Percentiles rank a stretch among this genome's conserved stretches.
These are phyloP conservation scores for Amesomyces nigricolor DNA, from an alignment of 2,329 filamentous ascomycete species.

Conservation along the genomic window DNA sequence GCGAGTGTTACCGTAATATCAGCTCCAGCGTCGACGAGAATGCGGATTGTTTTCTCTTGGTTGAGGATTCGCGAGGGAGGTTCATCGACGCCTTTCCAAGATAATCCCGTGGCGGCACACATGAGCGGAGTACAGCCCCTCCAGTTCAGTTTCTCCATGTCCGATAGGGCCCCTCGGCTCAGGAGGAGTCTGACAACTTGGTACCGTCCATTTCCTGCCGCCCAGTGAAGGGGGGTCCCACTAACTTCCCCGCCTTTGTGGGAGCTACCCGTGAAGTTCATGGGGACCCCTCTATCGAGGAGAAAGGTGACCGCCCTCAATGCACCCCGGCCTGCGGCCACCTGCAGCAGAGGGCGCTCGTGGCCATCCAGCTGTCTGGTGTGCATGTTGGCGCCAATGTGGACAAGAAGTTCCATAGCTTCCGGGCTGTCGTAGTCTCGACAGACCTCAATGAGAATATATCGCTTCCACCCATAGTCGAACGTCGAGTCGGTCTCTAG, in stretches of 20 bases:
- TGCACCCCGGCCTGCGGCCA: not conserved
- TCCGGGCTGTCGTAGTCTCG: too few relatives aligned
- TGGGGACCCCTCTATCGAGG: too few relatives aligned
- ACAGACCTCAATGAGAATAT: conserved; percentile 1
- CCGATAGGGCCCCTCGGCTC: not conserved
- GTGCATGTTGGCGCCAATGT: not conserved
- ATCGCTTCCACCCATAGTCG: not conserved
- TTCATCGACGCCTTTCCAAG: not conserved
- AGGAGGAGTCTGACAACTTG: not conserved
- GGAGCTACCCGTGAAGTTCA: too few relatives aligned
- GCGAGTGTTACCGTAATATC: too few relatives aligned
- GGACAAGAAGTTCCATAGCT: not conserved
- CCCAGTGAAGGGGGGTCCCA: conserved; percentile 1
- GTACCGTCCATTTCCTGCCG: not conserved
- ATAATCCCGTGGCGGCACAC: not conserved
- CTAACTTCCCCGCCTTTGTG: not conserved
- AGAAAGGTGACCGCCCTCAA: not conserved
- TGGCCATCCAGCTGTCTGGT: not conserved
- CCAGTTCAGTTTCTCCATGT: not conserved
- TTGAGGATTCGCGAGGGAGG: not conserved
- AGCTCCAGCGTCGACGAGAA: conserved; percentile 4
- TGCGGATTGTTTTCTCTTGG: not conserved
- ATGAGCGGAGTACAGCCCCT: not conserved
- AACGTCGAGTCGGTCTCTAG: not conserved
- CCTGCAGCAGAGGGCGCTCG: not conserved